phyloP scores from a whole-genome alignment of 352 stramenopile genomes.

The Phytophthora pseudosyringae region DNA sequence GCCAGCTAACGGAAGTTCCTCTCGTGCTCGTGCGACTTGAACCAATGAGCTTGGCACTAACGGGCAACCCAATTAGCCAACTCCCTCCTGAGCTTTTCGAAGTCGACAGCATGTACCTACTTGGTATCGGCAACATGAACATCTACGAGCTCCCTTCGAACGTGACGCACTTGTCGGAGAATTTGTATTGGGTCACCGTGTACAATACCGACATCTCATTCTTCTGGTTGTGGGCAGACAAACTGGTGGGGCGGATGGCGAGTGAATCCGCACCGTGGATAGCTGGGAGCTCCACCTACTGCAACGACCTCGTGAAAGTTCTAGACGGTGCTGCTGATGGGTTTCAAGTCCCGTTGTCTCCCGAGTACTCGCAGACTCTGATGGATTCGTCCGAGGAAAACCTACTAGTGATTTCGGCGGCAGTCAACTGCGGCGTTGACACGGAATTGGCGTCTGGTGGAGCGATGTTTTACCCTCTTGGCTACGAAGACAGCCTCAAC shows the following conservation, averaged over 20 bases:
- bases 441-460: not conserved
- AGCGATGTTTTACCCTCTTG: conserved; percentile 24
- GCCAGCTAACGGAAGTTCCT: conserved; percentile 21
- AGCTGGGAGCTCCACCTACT: conserved; percentile 18
- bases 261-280: conserved; percentile 10
- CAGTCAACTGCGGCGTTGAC: conserved; percentile 7
- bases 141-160: conserved; percentile 24
- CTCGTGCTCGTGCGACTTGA: conserved; percentile 18
- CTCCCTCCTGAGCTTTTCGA: conserved; percentile 32
- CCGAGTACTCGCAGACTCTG: conserved; percentile 19
- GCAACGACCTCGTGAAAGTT: conserved; percentile 21
- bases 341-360: conserved; percentile 11
- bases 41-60: conserved; percentile 31
- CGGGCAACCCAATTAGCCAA: conserved; percentile 33
- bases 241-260: conserved; percentile 8
- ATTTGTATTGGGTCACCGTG: conserved; percentile 6
- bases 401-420: not conserved
- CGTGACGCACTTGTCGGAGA: conserved; percentile 17
- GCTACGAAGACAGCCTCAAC: conserved; percentile 22
- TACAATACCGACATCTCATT: conserved; percentile 17
- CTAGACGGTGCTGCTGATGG: conserved; percentile 7
- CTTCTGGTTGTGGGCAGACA: conserved; percentile 1
- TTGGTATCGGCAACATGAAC: conserved; percentile 30
- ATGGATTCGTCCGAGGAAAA: conserved; percentile 25
- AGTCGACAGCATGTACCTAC: conserved; percentile 8